Percentiles rank a stretch among this genome's conserved stretches.
Conservation (phyloP, 139 green algal genomes). For the Yamagishiella unicocca region DNA sequence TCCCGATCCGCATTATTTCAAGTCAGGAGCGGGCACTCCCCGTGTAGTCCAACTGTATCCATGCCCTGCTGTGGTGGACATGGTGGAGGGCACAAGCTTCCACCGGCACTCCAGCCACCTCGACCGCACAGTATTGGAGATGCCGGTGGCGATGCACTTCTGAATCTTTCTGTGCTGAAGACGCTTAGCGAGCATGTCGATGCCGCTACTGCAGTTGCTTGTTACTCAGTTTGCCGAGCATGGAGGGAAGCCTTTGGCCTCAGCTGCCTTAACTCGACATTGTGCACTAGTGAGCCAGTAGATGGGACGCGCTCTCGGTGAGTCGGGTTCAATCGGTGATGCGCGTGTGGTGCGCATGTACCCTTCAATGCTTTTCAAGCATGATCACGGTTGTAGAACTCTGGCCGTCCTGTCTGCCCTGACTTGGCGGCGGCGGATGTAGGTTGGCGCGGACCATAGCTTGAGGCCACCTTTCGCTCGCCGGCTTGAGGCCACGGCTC, state of each 20-base stretch:
- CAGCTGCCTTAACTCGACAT: not conserved
- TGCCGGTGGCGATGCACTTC: not conserved
- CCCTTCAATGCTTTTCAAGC: too few species aligned
- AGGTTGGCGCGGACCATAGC: too few species aligned
- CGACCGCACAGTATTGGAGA: not conserved
- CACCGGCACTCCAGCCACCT: not conserved
- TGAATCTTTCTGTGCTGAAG: not conserved
- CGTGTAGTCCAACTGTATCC: too few species aligned
- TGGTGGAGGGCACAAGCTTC: slow-evolving; percentile 2
- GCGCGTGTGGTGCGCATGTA: too few species aligned
- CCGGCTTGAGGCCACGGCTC: too few species aligned
- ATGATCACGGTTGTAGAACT: too few species aligned
- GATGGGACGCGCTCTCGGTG: not conserved
- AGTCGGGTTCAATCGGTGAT: not conserved
- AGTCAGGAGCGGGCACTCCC: too few species aligned
- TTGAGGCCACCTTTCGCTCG: too few species aligned
- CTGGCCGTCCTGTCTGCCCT: too few species aligned
- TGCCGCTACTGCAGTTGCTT: not conserved
- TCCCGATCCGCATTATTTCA: too few species aligned
- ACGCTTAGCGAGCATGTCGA: slow-evolving; percentile 13
- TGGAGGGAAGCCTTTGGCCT: slow-evolving; percentile 35
- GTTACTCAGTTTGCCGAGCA: slow-evolving; percentile 13
- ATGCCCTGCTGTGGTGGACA: slow-evolving; percentile 33
- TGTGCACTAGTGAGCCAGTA: not conserved
- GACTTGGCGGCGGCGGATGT: too few species aligned